phyloP scores from a whole-genome alignment of 1,139 yeast genomes.

The Yueomyces sp. region DNA sequence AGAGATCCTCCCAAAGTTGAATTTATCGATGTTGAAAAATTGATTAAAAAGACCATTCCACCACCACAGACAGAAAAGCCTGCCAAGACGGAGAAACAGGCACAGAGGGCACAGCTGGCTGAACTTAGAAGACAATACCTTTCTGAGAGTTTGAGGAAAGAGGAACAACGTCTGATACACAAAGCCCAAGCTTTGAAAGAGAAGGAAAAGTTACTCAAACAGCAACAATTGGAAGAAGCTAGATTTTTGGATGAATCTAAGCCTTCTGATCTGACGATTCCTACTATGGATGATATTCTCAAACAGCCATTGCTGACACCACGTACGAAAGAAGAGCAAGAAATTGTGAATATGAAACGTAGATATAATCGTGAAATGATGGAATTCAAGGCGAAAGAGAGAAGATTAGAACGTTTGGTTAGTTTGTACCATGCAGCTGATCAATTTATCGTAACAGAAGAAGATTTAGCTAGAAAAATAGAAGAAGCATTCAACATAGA shows the following conservation, averaged over 20 bases:
- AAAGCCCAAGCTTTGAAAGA: constrained; percentile 26
- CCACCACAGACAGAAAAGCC: constrained; percentile 24
- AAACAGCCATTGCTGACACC: constrained; percentile 58
- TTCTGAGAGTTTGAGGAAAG: constrained; percentile 51
- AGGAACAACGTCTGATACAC: constrained; percentile 38
- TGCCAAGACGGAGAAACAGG: constrained; percentile 35
- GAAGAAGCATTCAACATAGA: constrained; percentile 24
- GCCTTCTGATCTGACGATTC: constrained; percentile 45
- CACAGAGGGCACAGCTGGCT: constrained; percentile 45
- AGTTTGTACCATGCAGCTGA: constrained; percentile 63
- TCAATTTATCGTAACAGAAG: constrained; percentile 28
- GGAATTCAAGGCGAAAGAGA: constrained; percentile 32
- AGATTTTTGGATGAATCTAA: constrained; percentile 13
- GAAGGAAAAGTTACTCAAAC: constrained; percentile 24
- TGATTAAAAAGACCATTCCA: constrained; percentile 41
- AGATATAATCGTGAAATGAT: constrained; percentile 37
- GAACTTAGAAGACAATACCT: constrained; percentile 64
- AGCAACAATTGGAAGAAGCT: constrained; percentile 24
- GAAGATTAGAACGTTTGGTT: constrained; percentile 44
- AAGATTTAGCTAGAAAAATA: constrained; percentile 21
- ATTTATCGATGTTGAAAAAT: constrained; percentile 44
- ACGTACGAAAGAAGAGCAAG: constrained; percentile 56
- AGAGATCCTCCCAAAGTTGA: constrained; percentile 42
- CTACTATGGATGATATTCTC: constrained; percentile 62
- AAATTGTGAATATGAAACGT: constrained; percentile 38